These are phyloP conservation scores for Zychaea mexicana DNA, from an alignment of 371 early-diverging fungal genomes.

Conservation along the genomic window DNA sequence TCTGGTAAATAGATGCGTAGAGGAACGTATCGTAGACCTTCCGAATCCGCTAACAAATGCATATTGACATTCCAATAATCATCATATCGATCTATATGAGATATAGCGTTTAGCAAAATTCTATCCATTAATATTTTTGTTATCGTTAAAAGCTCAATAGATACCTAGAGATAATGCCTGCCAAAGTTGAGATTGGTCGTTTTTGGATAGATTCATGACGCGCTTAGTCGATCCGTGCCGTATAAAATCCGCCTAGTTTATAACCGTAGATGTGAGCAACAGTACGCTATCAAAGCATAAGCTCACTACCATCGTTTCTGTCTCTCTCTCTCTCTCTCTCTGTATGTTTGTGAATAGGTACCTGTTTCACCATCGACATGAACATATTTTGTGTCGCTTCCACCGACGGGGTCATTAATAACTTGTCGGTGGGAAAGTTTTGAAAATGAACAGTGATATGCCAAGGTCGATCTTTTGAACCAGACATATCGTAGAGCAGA, in stretches of 20 bases:
- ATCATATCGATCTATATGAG: conserved; percentile 55
- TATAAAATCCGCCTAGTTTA: conserved; percentile 79
- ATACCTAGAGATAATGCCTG: conserved; percentile 58
- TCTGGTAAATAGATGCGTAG: conserved; percentile 63
- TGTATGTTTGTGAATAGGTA: no score
- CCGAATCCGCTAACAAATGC: conserved; percentile 44
- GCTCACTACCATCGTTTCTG: no score
- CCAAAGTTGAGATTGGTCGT: conserved; percentile 75
- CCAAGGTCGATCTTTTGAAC: conserved; percentile 57
- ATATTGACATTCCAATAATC: conserved; percentile 70
- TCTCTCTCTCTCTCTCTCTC: no score
- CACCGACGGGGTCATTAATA: conserved; percentile 55
- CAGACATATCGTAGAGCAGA: conserved; percentile 64
- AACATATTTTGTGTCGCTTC: conserved; percentile 68
- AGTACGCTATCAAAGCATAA: no score
- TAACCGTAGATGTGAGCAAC: no score
- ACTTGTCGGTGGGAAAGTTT: conserved; percentile 58
- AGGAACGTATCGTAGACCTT: conserved; percentile 52
- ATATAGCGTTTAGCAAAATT: background rate
- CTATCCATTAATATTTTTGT: no score
- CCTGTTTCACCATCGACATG: conserved; percentile 84
- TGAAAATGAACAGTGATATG: conserved; percentile 61
- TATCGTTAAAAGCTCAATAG: background rate
- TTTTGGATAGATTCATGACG: conserved; percentile 76
- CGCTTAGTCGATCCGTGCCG: conserved; percentile 70